phyloP scores from a whole-genome alignment of 495 filamentous ascomycete genomes.

The Lophiostoma macrostomum region DNA sequence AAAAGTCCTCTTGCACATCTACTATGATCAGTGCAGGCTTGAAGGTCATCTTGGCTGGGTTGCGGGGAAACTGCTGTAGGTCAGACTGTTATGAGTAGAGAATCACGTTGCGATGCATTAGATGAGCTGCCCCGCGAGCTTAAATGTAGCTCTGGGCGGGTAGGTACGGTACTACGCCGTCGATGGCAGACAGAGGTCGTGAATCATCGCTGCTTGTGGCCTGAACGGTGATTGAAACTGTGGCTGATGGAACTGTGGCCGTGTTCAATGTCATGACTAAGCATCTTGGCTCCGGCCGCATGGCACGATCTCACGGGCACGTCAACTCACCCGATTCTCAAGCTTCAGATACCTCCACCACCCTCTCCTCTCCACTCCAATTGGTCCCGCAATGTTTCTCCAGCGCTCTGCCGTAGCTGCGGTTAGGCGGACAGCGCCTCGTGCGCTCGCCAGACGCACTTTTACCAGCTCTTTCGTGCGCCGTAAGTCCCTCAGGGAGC shows the following conservation, averaged over 20 bases:
- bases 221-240: too few species aligned
- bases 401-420: constrained; percentile 73
- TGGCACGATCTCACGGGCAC: not conserved
- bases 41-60: constrained; percentile 37
- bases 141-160: too few species aligned
- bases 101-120: too few species aligned
- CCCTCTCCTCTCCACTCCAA: constrained; percentile 29
- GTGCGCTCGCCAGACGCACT: constrained; percentile 56
- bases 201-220: too few species aligned
- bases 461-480: constrained; percentile 57
- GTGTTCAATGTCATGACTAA: not conserved
- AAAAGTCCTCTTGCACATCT: constrained; percentile 96
- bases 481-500: constrained; percentile 48
- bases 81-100: not conserved
- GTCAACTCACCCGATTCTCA: constrained; percentile 3
- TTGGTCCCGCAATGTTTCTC: constrained; percentile 65
- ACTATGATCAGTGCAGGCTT: constrained; percentile 68
- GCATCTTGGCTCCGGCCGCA: not conserved
- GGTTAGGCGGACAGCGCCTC: constrained; percentile 65
- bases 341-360: constrained; percentile 7
- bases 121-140: too few species aligned
- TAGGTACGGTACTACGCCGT: too few species aligned
- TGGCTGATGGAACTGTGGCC: not conserved
- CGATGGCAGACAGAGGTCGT: too few species aligned
- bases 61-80: not conserved